Evolutionary conservation across 768 basidiomycete genomes (phyloP).

Genomic region (Amanita thiersii): DNA sequence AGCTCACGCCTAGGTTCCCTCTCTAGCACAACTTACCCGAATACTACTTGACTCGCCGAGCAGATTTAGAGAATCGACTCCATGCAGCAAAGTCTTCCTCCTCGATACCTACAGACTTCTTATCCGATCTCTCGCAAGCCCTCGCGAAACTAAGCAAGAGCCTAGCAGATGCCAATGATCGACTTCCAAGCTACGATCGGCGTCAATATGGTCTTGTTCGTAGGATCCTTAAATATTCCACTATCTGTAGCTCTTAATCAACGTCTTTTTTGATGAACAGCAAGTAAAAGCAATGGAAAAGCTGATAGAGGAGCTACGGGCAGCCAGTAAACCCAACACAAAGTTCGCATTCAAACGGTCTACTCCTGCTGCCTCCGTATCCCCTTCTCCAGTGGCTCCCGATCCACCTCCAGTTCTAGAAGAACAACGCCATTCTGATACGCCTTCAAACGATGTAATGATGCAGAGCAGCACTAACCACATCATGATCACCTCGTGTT

Average conservation of each 20-base stretch:
- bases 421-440: background rate
- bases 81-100: constrained; percentile 25
- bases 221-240: constrained; percentile 9
- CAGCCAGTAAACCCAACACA: constrained; percentile 35
- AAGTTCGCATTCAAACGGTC: constrained; percentile 63
- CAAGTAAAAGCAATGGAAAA: constrained; percentile 60
- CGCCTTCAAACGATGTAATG: background rate
- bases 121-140: constrained; percentile 39
- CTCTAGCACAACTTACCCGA: no score
- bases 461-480: constrained; percentile 7
- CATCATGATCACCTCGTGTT: constrained; percentile 35
- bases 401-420: constrained; percentile 1
- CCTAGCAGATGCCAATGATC: constrained; percentile 55
- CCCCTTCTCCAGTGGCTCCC: constrained; percentile 9
- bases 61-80: constrained; percentile 44
- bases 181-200: constrained; percentile 68
- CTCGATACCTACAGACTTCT: constrained; percentile 19
- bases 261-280: no score
- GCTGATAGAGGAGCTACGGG: constrained; percentile 41
- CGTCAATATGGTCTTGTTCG: constrained; percentile 61
- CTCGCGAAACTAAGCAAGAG: constrained; percentile 53
- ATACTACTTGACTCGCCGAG: constrained; percentile 9
- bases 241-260: constrained; percentile 6
- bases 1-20: no score
- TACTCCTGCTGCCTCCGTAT: constrained; percentile 10